Evolutionary conservation across 352 stramenopile genomes (phyloP), one percentile per base, ranked within the genome.

Genomic region (Albugo laibachii): DNA sequence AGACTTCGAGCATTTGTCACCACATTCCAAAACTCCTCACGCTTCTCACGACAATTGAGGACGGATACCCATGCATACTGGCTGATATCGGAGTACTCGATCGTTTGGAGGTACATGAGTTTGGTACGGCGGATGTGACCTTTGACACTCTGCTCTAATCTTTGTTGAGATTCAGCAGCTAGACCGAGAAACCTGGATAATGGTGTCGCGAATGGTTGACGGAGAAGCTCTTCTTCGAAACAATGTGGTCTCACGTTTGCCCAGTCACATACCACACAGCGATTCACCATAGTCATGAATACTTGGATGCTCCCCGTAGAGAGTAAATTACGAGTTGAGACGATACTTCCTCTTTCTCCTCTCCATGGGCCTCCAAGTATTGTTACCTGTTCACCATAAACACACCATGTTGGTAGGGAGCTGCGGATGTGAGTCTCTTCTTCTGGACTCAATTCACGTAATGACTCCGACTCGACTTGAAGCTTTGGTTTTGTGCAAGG

Each of bases 1-100:
- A 69, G 48, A 11, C 65, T 64, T n/a, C 68, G 59, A 40, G 57
- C 65, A 54, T 85, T 82, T 8, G 79, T 58, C 16, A 85, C 73
- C 8, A 85, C 68, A 40, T 85, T 83, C 73, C 73, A 85, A 49
- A 67, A 83, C 56, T 85, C 69, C 14, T 60, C 42, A 36, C 65
- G 62, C 36, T 79, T 41, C 41, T 65, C 56, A 3, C 40, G 47
- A 39, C 75, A 70, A 55, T 83, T 77, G 53, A 58, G 77, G 18
- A 82, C 69, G 11, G 66, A 65, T 5, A 83, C 59, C 73, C 73
- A 85, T 5, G 73, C 69, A 39, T 71, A 77, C 20, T 71, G 64
- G n/a, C 57, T 49, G 24, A 85, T 63, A n/a, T 74, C 66, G 16
- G 72, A 62, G 45, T 78, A 85, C 50, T 82, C 72, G 49, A 80